Evolutionary conservation across 345 rosid species (phyloP).

Genomic region (Stellera chamaejasme): DNA sequence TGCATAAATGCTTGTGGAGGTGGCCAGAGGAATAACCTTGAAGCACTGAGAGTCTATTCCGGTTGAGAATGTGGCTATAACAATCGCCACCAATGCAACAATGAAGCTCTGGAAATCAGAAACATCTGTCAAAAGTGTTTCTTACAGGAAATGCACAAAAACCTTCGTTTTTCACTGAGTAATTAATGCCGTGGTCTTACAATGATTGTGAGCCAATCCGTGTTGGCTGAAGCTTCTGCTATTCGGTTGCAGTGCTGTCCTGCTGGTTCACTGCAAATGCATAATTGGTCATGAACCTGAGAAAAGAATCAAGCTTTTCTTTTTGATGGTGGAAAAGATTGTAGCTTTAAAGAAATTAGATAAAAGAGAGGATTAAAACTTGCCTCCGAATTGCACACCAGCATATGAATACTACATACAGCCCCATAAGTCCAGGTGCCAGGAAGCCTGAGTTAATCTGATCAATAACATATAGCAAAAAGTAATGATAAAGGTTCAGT

Average conservation of each 20-base stretch:
- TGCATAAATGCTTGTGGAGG: not conserved
- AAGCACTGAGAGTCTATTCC: constrained; percentile 94
- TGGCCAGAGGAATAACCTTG: constrained; percentile 42
- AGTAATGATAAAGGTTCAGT: not conserved
- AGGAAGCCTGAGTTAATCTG: constrained; percentile 78
- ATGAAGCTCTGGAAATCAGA: constrained; percentile 63
- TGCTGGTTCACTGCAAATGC: constrained; percentile 72
- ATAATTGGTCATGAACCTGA: constrained; percentile 2
- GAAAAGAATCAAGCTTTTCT: not conserved
- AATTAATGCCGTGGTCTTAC: constrained; percentile 32
- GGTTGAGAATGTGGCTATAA: constrained; percentile 89
- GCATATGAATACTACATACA: constrained; percentile 79
- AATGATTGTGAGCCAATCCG: constrained; percentile 94
- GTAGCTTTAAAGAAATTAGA: not conserved
- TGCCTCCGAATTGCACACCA: constrained; percentile 98
- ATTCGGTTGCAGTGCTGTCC: constrained; percentile 84
- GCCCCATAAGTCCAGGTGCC: constrained; percentile 96
- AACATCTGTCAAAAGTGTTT: not conserved
- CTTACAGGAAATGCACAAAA: not conserved
- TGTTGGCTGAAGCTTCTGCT: constrained; percentile 69
- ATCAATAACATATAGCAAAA: constrained; percentile 6
- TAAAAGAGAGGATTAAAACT: not conserved
- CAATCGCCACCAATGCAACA: constrained; percentile 78
- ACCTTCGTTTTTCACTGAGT: not conserved
- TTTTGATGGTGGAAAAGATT: not conserved